Evolutionary conservation across 257 asterid genomes (phyloP).

Genomic region (Penstemon eatonii): DNA sequence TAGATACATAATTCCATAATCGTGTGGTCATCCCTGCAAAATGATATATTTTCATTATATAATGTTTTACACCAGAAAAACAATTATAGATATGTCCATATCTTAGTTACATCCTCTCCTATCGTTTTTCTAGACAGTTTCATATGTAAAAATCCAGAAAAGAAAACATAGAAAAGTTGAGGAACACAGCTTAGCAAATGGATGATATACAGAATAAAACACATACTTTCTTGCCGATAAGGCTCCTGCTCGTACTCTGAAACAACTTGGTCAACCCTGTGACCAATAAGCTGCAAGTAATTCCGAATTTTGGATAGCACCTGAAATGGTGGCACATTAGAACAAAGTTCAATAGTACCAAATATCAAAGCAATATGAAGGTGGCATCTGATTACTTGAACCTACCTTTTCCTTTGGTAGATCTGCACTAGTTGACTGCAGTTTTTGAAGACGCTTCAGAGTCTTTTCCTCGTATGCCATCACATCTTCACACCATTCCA

Average conservation of each 20-base stretch:
- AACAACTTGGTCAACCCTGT: slow-evolving; percentile 85
- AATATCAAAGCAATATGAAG: slow-evolving; percentile 20
- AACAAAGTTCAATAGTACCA: slow-evolving; percentile 14
- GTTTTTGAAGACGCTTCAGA: slow-evolving; percentile 78
- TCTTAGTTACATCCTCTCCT: not conserved
- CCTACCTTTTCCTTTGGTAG: slow-evolving; percentile 88
- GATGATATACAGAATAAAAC: slow-evolving; percentile 1
- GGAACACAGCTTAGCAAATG: not conserved
- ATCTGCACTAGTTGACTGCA: slow-evolving; percentile 88
- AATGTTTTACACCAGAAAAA: slow-evolving; percentile 16
- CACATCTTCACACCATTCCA: slow-evolving; percentile 99
- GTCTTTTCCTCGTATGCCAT: slow-evolving; percentile 81
- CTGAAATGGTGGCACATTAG: slow-evolving; percentile 39
- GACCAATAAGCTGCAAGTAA: slow-evolving; percentile 93
- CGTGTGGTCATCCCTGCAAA: slow-evolving; percentile 85
- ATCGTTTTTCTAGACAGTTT: not conserved
- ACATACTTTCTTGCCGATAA: slow-evolving; percentile 84
- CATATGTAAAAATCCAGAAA: slow-evolving; percentile 21
- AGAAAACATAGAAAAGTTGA: slow-evolving; percentile 3
- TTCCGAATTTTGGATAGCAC: slow-evolving; percentile 85
- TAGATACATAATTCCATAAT: slow-evolving; percentile 90
- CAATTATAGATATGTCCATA: not conserved
- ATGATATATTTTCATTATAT: not conserved
- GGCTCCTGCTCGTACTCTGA: slow-evolving; percentile 70
- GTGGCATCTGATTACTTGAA: slow-evolving; percentile 18